phyloP scores from a whole-genome alignment of 2,329 filamentous ascomycete species.

The Colletotrichum tropicicola region DNA sequence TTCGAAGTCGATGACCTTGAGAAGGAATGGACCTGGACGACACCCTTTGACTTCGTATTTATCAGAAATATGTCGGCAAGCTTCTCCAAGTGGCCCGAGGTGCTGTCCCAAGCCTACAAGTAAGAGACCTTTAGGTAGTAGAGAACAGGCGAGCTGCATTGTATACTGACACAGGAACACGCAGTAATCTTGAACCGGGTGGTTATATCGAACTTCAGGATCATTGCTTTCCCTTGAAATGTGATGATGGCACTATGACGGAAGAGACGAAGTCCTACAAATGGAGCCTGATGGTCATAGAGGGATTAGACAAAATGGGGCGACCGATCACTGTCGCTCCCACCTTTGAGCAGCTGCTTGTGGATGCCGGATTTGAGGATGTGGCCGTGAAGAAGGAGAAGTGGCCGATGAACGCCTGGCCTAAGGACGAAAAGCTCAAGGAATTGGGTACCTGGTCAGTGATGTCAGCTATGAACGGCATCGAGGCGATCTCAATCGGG shows the following conservation, averaged over 20 bases:
- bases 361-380: conserved; percentile 54
- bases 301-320: conserved; percentile 29
- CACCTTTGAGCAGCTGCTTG: conserved; percentile 48
- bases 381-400: conserved; percentile 53
- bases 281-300: conserved; percentile 43
- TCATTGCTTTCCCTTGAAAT: conserved; percentile 35
- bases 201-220: conserved; percentile 45
- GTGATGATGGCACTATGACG: conserved; percentile 41
- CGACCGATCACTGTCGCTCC: background rate
- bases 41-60: conserved; percentile 46
- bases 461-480: conserved; percentile 39
- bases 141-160: too few species aligned
- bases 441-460: conserved; percentile 47
- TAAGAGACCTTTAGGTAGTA: conserved; percentile 36
- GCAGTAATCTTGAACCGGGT: conserved; percentile 39
- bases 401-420: conserved; percentile 62
- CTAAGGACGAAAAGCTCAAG: conserved; percentile 58
- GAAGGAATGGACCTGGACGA: conserved; percentile 41
- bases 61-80: conserved; percentile 38
- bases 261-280: conserved; percentile 35
- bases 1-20: conserved; percentile 51
- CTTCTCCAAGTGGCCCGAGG: conserved; percentile 35
- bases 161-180: conserved; percentile 13
- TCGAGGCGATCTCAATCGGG: conserved; percentile 42
- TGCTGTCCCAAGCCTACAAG: conserved; percentile 35